A percentile compares a stretch with the other conserved stretches of the same genome.
These are phyloP conservation scores for Aschersonia sp. DNA, from an alignment of 2,329 filamentous ascomycete species.

Conservation along the genomic window DNA sequence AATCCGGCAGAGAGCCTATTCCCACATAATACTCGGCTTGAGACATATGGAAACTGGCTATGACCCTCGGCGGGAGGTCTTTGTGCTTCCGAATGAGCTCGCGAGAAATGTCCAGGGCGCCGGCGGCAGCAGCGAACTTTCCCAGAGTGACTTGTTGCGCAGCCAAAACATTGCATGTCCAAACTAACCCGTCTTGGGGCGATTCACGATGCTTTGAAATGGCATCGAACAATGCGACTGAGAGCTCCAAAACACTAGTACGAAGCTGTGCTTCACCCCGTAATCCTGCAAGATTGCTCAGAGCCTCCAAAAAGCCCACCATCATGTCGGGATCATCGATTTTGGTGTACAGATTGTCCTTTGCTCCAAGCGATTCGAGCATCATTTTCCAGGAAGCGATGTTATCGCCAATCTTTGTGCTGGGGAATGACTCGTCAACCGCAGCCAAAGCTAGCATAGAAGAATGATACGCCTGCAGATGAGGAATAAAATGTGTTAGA, in stretches of 20 bases:
- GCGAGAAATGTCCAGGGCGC: slow-evolving; percentile 42
- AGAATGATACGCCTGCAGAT: slow-evolving; percentile 29
- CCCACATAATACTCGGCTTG: slow-evolving; percentile 61
- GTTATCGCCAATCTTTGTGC: slow-evolving; percentile 18
- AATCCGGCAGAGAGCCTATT: slow-evolving; percentile 50
- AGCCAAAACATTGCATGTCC: slow-evolving; percentile 32
- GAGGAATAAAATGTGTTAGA: slow-evolving; percentile 29
- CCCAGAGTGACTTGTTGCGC: slow-evolving; percentile 40
- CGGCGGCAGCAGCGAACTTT: slow-evolving; percentile 32
- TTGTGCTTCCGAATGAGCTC: slow-evolving; percentile 25
- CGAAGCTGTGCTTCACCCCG: slow-evolving; percentile 32
- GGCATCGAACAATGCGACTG: slow-evolving; percentile 24
- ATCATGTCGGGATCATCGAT: slow-evolving; percentile 36
- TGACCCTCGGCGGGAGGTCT: slow-evolving; percentile 21
- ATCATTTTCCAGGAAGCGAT: slow-evolving; percentile 30
- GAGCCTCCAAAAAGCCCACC: slow-evolving; percentile 32
- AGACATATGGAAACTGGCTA: slow-evolving; percentile 48
- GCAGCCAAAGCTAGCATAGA: slow-evolving; percentile 29
- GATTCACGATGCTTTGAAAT: slow-evolving; percentile 13
- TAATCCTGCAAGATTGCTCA: slow-evolving; percentile 36
- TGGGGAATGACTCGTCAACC: slow-evolving; percentile 15
- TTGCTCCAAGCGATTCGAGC: slow-evolving; percentile 21
- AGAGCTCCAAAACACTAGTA: slow-evolving; percentile 30
- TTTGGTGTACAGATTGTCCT: slow-evolving; percentile 23
- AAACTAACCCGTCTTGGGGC: slow-evolving; percentile 24